phyloP scores from a whole-genome alignment of 2,329 filamentous ascomycete genomes.

The Sclerotinia borealis region DNA sequence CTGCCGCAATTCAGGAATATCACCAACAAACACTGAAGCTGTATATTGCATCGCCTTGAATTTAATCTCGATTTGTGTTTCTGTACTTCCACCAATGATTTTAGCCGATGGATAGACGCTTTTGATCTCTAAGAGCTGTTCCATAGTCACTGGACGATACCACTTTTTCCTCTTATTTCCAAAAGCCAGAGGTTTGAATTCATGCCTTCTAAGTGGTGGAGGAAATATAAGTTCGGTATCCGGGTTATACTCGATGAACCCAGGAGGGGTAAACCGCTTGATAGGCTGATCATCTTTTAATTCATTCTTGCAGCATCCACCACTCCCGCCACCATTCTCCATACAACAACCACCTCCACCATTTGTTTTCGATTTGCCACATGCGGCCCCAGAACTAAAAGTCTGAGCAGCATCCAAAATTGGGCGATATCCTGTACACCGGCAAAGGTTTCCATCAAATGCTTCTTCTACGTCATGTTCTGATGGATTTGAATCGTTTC shows the following conservation, averaged over 20 bases:
- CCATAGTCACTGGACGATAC: slow-evolving; percentile 81
- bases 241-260: slow-evolving; percentile 89
- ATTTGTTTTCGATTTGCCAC: slow-evolving; percentile 45
- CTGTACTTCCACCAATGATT: slow-evolving; percentile 90
- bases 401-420: slow-evolving; percentile 92
- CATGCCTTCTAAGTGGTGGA: slow-evolving; percentile 73
- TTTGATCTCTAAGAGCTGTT: slow-evolving; percentile 90
- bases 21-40: slow-evolving; percentile 84
- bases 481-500: slow-evolving; percentile 73
- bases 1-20: slow-evolving; percentile 82
- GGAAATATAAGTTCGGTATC: slow-evolving; percentile 96
- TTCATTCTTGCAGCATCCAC: slow-evolving; percentile 63
- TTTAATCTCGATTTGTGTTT: slow-evolving; percentile 97
- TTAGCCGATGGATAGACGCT: slow-evolving; percentile 77
- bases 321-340: slow-evolving; percentile 48
- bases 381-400: slow-evolving; percentile 53
- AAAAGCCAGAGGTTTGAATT: slow-evolving; percentile 75
- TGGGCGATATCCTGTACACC: slow-evolving; percentile 90
- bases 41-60: slow-evolving; percentile 93
- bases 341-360: slow-evolving; percentile 63
- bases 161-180: slow-evolving; percentile 93
- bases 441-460: slow-evolving; percentile 90
- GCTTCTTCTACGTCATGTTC: slow-evolving; percentile 88
- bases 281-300: slow-evolving; percentile 46
- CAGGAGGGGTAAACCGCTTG: slow-evolving; percentile 73